phyloP scores from a whole-genome alignment of 1,284 basidiomycete genomes.

The Heterobasidion occidentale region DNA sequence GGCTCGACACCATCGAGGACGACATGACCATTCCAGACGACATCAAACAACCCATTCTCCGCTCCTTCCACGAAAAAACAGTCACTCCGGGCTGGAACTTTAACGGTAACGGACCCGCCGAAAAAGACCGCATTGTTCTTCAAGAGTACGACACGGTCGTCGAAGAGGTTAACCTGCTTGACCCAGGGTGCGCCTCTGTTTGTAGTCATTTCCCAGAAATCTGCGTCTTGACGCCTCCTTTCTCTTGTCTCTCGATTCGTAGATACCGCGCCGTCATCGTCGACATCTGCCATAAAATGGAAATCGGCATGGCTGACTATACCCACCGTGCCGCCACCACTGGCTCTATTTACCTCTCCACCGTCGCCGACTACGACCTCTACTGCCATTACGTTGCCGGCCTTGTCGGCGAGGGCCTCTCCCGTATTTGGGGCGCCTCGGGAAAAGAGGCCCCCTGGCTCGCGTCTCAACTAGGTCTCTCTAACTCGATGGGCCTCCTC shows the following conservation, averaged over 20 bases:
- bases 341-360: constrained; percentile 62
- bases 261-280: constrained; percentile 82
- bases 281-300: constrained; percentile 84
- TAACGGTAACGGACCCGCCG: constrained; percentile 74
- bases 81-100: constrained; percentile 88
- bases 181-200: constrained; percentile 44
- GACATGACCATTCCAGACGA: constrained; percentile 94
- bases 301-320: constrained; percentile 93
- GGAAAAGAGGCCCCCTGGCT: constrained; percentile 79
- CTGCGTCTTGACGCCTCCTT: neutral
- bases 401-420: constrained; percentile 94
- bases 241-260: constrained; percentile 1
- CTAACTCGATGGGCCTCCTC: constrained; percentile 94
- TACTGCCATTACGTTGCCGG: constrained; percentile 99
- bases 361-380: constrained; percentile 84
- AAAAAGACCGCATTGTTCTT: constrained; percentile 87
- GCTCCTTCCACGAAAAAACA: constrained; percentile 79
- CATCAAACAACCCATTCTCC: constrained; percentile 82
- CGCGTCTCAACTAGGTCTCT: constrained; percentile 77
- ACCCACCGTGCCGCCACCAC: constrained; percentile 75
- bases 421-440: constrained; percentile 84
- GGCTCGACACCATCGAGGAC: constrained; percentile 94
- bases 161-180: constrained; percentile 71
- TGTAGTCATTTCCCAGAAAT: neutral
- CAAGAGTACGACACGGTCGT: constrained; percentile 84